phyloP scores from a whole-genome alignment of 495 filamentous ascomycete genomes.

The Oidiodendron maius region DNA sequence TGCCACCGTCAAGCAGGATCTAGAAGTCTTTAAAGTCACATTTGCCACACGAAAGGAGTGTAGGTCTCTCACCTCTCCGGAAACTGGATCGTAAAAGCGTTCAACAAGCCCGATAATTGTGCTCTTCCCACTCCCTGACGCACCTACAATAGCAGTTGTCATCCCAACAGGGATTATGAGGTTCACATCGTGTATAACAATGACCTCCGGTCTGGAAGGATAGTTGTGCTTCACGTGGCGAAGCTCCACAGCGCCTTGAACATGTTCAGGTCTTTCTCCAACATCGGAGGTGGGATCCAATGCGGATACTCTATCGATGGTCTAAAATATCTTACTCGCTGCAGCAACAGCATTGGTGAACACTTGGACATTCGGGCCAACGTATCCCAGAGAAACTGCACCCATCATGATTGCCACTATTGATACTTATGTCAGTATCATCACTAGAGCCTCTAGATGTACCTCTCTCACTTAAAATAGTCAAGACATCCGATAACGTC shows the following conservation, averaged over 20 bases:
- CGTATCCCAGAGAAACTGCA: slow-evolving; percentile 84
- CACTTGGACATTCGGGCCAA: slow-evolving; percentile 78
- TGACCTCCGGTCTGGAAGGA: slow-evolving; percentile 83
- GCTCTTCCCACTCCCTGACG: slow-evolving; percentile 85
- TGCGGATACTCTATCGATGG: slow-evolving; percentile 86
- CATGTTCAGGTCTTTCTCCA: slow-evolving; percentile 62
- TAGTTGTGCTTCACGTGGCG: slow-evolving; percentile 85
- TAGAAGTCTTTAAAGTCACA: slow-evolving; percentile 15
- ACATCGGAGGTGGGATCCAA: slow-evolving; percentile 70
- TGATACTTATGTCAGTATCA: too few species aligned
- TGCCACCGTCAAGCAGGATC: slow-evolving; percentile 77
- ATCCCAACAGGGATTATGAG: slow-evolving; percentile 81
- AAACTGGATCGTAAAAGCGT: slow-evolving; percentile 86
- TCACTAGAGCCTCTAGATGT: too few species aligned
- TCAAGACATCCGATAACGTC: slow-evolving; percentile 51
- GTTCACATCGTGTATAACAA: slow-evolving; percentile 76
- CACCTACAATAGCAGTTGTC: slow-evolving; percentile 81
- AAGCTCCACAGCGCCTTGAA: slow-evolving; percentile 75
- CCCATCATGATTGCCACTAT: slow-evolving; percentile 89
- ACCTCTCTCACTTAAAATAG: too few species aligned
- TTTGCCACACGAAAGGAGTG: too few species aligned
- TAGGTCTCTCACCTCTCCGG: slow-evolving; percentile 39
- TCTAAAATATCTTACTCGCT: slow-evolving; percentile 82
- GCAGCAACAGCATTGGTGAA: slow-evolving; percentile 79
- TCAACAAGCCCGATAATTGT: slow-evolving; percentile 91